Conservation (phyloP, 2,329 filamentous ascomycete species). For the Cladosporium sp. region DNA sequence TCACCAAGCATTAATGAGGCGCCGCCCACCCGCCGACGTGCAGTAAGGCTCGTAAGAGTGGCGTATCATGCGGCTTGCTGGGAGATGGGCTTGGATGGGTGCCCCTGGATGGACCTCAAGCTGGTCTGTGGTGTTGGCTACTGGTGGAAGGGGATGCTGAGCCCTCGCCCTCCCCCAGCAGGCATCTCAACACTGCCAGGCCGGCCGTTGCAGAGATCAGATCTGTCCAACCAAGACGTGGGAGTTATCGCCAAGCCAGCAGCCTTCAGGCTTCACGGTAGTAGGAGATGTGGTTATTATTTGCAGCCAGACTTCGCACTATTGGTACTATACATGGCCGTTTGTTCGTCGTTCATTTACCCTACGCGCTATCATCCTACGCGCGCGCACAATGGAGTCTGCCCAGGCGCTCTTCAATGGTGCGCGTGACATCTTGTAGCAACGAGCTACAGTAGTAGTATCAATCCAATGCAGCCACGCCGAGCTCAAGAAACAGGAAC, state of each 20-base stretch:
- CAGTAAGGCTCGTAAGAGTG: neutral
- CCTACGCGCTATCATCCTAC: neutral
- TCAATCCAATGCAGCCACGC: neutral
- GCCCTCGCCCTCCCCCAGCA: no score
- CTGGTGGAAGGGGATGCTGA: neutral
- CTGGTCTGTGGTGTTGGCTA: neutral
- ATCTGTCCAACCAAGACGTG: neutral
- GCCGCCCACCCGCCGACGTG: neutral
- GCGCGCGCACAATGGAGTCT: neutral
- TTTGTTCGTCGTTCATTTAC: neutral
- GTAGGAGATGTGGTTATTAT: neutral
- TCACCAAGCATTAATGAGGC: conserved; percentile 12
- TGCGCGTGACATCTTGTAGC: neutral
- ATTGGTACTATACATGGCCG: neutral
- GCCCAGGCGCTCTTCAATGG: neutral
- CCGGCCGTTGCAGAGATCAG: neutral
- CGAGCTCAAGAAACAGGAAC: conserved; percentile 3
- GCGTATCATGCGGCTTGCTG: neutral
- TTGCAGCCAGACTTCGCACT: neutral
- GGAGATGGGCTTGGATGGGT: neutral
- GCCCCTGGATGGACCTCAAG: conserved; percentile 8
- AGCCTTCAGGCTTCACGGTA: neutral
- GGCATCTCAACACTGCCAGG: conserved; percentile 3
- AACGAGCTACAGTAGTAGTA: neutral
- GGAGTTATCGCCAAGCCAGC: neutral